A percentile compares a stretch with the other conserved stretches of the same genome.
These are phyloP conservation scores for Lentinula novae-zelandiae DNA, from an alignment of 1,284 basidiomycete genomes.

Conservation along the genomic window DNA sequence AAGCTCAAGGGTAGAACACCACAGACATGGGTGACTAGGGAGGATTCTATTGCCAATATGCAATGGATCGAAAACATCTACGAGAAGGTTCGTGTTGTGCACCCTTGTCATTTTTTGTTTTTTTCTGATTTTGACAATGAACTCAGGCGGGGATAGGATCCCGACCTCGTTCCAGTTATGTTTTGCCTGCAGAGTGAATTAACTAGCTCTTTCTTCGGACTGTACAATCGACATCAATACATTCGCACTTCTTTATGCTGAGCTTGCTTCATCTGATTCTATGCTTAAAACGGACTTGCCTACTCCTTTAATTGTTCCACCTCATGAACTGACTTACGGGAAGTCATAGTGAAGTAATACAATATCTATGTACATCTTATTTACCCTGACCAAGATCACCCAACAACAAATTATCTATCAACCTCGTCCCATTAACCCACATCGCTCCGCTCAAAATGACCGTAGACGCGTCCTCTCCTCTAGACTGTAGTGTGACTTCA, in stretches of 20 bases:
- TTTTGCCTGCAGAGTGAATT: background rate
- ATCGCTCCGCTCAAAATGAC: slow-evolving; percentile 88
- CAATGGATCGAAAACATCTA: slow-evolving; percentile 54
- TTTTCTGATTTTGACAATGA: background rate
- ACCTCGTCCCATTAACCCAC: slow-evolving; percentile 81
- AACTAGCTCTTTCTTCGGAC: too few species aligned
- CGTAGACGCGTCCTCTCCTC: slow-evolving; percentile 26
- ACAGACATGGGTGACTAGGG: slow-evolving; percentile 44
- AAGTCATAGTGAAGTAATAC: too few species aligned
- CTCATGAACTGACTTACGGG: too few species aligned
- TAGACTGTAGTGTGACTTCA: slow-evolving; percentile 20
- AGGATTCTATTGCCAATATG: slow-evolving; percentile 50
- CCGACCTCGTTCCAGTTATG: slow-evolving; percentile 6
- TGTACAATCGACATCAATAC: too few species aligned
- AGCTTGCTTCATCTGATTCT: too few species aligned
- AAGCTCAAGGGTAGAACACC: slow-evolving; percentile 45
- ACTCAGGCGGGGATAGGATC: slow-evolving; percentile 7
- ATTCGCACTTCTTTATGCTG: too few species aligned
- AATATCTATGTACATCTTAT: too few species aligned
- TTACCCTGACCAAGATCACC: slow-evolving; percentile 29
- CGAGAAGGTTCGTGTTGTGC: slow-evolving; percentile 36
- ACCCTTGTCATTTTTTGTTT: background rate
- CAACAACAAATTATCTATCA: slow-evolving; percentile 92
- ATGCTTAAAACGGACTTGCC: too few species aligned
- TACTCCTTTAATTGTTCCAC: too few species aligned